phyloP scores from a whole-genome alignment of 352 stramenopile species.

The Phytophthora pseudosyringae region DNA sequence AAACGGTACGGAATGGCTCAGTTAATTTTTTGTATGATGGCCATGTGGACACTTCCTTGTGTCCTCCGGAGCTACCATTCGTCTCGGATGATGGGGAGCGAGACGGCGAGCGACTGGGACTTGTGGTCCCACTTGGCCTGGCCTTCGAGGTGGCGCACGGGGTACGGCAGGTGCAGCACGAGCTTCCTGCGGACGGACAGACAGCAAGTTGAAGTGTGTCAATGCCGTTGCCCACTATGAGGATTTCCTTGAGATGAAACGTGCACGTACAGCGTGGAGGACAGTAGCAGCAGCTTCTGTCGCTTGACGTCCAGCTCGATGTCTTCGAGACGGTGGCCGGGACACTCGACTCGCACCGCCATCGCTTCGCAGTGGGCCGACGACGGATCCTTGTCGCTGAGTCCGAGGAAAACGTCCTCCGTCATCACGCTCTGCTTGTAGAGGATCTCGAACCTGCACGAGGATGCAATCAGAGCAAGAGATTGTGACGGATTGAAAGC shows the following conservation, averaged over 20 bases:
- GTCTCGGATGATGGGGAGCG: slow-evolving; percentile 76
- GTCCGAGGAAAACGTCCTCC: slow-evolving; percentile 84
- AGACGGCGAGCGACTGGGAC: slow-evolving; percentile 58
- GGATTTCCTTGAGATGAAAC: background rate
- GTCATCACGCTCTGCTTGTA: slow-evolving; percentile 91
- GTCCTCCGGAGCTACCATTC: slow-evolving; percentile 53
- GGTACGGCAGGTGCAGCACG: slow-evolving; percentile 72
- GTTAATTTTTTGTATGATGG: too few species aligned
- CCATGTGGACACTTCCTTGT: background rate
- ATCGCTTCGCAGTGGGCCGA: slow-evolving; percentile 82
- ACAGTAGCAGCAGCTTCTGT: slow-evolving; percentile 78
- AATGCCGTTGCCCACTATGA: background rate
- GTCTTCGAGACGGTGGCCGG: slow-evolving; percentile 65
- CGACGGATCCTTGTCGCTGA: slow-evolving; percentile 87
- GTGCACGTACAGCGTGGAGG: slow-evolving; percentile 54
- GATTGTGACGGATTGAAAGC: background rate
- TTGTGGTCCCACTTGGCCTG: slow-evolving; percentile 74
- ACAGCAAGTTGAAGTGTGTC: slow-evolving; percentile 5
- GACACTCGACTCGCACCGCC: slow-evolving; percentile 78
- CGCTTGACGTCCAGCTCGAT: slow-evolving; percentile 84
- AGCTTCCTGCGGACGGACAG: slow-evolving; percentile 52
- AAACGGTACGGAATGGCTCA: too few species aligned
- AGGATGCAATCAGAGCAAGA: background rate
- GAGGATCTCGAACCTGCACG: slow-evolving; percentile 74
- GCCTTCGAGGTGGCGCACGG: slow-evolving; percentile 72